Conservation (phyloP, 345 rosid genomes). For the Microthlaspi erraticum region DNA sequence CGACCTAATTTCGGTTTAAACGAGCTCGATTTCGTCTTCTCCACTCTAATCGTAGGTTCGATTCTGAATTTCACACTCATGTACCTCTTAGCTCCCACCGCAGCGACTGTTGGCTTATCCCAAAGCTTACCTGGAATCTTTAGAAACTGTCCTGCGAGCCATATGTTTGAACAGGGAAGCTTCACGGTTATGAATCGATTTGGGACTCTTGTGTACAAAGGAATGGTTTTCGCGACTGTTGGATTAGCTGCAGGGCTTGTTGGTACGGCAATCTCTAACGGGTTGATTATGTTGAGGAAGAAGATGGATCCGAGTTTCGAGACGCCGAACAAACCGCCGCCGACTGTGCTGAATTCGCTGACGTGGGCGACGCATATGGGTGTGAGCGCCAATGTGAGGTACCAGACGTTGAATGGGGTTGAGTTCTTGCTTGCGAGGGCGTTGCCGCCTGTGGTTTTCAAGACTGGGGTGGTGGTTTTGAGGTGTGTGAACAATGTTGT, state of each 20-base stretch:
- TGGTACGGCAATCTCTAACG: constrained; percentile 82
- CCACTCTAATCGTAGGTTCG: constrained; percentile 85
- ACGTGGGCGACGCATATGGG: constrained; percentile 99
- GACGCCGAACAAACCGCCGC: constrained; percentile 92
- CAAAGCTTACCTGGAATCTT: constrained; percentile 71
- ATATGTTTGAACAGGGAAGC: constrained; percentile 89
- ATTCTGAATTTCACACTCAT: constrained; percentile 88
- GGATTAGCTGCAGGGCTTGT: constrained; percentile 95
- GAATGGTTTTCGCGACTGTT: constrained; percentile 79
- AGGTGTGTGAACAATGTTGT: constrained; percentile 80
- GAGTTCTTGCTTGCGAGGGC: constrained; percentile 76
- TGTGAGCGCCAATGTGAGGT: constrained; percentile 84
- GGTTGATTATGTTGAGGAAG: constrained; percentile 85
- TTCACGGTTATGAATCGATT: constrained; percentile 56
- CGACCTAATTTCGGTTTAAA: constrained; percentile 95
- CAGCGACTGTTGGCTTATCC: constrained; percentile 44
- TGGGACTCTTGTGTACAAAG: constrained; percentile 86
- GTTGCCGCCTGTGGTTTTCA: constrained; percentile 67
- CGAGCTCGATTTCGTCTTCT: constrained; percentile 95
- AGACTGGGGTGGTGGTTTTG: constrained; percentile 80
- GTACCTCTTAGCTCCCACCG: constrained; percentile 90
- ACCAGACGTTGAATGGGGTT: constrained; percentile 83
- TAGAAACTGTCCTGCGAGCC: constrained; percentile 77
- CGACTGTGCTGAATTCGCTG: constrained; percentile 73
- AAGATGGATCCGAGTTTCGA: constrained; percentile 92